These are phyloP conservation scores for Berkeleyomyces rouxiae DNA, from an alignment of 2,329 filamentous ascomycete genomes.

Conservation along the genomic window DNA sequence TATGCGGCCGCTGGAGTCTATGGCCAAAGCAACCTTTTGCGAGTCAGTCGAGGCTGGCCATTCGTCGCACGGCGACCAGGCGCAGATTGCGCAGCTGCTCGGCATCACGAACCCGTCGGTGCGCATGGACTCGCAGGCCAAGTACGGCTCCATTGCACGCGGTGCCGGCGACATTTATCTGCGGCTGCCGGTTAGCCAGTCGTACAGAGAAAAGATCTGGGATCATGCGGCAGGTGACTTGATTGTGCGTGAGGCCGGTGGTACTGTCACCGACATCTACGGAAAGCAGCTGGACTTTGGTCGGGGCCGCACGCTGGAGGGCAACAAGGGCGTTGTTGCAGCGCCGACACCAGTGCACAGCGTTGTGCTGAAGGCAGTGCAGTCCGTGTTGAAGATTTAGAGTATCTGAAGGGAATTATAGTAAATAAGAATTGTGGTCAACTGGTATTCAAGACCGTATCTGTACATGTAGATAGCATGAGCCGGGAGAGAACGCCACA, in stretches of 20 bases:
- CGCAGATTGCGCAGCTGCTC: slow-evolving; percentile 55
- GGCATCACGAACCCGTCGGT: slow-evolving; percentile 83
- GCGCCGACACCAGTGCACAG: slow-evolving; percentile 61
- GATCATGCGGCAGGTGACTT: slow-evolving; percentile 92
- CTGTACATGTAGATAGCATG: not conserved
- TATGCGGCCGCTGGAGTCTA: slow-evolving; percentile 47
- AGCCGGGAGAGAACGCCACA: no score
- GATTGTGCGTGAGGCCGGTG: slow-evolving; percentile 86
- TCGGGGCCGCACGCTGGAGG: slow-evolving; percentile 65
- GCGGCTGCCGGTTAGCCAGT: slow-evolving; percentile 65
- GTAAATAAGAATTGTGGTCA: not conserved
- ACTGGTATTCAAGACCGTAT: not conserved
- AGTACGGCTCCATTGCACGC: slow-evolving; percentile 88
- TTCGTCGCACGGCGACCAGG: slow-evolving; percentile 72
- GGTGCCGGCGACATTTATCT: slow-evolving; percentile 92
- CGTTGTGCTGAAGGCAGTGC: slow-evolving; percentile 65
- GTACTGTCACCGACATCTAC: slow-evolving; percentile 74
- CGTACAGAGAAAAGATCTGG: slow-evolving; percentile 99
- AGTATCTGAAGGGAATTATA: not conserved
- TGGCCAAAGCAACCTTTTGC: slow-evolving; percentile 77
- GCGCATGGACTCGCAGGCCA: slow-evolving; percentile 94
- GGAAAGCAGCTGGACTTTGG: slow-evolving; percentile 78
- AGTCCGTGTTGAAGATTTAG: slow-evolving; percentile 48
- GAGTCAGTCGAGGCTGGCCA: slow-evolving; percentile 91
- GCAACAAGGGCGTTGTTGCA: slow-evolving; percentile 89